A percentile compares a stretch with the other conserved stretches of the same genome.
Evolutionary conservation across 495 filamentous ascomycete species (phyloP).

Genomic region (Penicillium soppii): DNA sequence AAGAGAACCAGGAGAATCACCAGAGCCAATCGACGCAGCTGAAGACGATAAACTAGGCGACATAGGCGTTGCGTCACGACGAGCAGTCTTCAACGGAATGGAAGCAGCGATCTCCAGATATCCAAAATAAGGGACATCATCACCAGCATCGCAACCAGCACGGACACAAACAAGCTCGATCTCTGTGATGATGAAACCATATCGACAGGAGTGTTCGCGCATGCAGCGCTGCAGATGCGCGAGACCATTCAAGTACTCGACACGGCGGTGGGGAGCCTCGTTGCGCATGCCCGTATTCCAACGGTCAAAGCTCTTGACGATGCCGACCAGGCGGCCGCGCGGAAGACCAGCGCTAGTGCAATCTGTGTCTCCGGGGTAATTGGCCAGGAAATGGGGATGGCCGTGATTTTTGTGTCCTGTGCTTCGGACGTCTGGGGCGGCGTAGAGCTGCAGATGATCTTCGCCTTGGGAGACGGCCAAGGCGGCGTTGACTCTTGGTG

Average conservation of each 20-base stretch:
- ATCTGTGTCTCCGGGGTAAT: conserved; percentile 70
- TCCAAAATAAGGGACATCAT: conserved; percentile 76
- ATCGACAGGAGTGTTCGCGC: conserved; percentile 89
- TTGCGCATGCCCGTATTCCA: conserved; percentile 94
- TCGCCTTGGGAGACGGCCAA: conserved; percentile 66
- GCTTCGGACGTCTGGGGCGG: conserved; percentile 52
- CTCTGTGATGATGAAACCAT: conserved; percentile 93
- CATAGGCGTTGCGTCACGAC: conserved; percentile 30
- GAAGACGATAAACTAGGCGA: too few species aligned
- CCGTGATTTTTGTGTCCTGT: conserved; percentile 51
- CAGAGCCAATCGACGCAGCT: too few species aligned
- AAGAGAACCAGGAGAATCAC: conserved; percentile 20
- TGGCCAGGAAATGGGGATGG: conserved; percentile 63
- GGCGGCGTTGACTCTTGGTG: conserved; percentile 76
- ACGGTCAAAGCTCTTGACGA: conserved; percentile 83
- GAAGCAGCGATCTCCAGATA: conserved; percentile 73
- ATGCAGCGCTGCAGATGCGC: conserved; percentile 82
- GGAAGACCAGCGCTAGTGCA: conserved; percentile 68
- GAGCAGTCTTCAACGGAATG: conserved; percentile 50
- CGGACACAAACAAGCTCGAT: conserved; percentile 91
- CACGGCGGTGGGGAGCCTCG: conserved; percentile 72
- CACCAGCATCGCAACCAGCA: conserved; percentile 64
- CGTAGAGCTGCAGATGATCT: conserved; percentile 57
- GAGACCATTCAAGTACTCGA: conserved; percentile 81
- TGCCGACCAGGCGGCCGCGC: conserved; percentile 78